phyloP scores from a whole-genome alignment of 805 yeast species.

The Candida loeiensis region DNA sequence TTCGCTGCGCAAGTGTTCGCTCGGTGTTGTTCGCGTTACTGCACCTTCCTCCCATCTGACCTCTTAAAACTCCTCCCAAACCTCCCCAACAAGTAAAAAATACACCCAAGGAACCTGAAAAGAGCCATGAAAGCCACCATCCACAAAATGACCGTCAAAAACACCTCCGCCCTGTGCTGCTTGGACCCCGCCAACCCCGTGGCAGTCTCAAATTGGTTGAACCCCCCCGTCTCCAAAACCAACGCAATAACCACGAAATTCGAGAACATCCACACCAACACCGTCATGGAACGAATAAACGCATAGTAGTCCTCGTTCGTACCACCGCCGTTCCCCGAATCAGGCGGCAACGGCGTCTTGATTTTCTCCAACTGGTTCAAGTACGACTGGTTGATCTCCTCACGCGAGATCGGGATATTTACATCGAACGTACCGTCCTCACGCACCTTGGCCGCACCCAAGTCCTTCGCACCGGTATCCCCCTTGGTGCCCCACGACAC shows the following conservation, averaged over 20 bases:
- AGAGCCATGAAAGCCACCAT: constrained; percentile 58
- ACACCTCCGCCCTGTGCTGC: constrained; percentile 37
- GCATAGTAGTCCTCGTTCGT: constrained; percentile 46
- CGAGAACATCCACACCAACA: constrained; percentile 44
- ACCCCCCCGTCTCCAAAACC: constrained; percentile 43
- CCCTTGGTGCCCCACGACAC: constrained; percentile 78
- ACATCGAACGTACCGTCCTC: constrained; percentile 57
- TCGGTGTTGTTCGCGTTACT: too few relatives aligned
- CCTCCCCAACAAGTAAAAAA: constrained; percentile 43
- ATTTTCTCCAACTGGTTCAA: constrained; percentile 52
- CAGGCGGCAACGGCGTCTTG: constrained; percentile 38
- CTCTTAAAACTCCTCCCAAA: constrained; percentile 25
- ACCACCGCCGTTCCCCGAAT: constrained; percentile 23
- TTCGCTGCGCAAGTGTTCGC: too few relatives aligned
- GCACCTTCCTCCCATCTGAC: constrained; percentile 7
- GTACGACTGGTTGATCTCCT: constrained; percentile 52
- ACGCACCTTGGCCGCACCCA: constrained; percentile 52
- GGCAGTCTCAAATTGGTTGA: constrained; percentile 31
- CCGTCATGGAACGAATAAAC: constrained; percentile 44
- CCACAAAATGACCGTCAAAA: constrained; percentile 56
- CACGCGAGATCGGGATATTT: constrained; percentile 46
- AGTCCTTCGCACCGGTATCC: constrained; percentile 52
- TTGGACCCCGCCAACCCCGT: constrained; percentile 27
- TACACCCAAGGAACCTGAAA: constrained; percentile 54
- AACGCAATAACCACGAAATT: constrained; percentile 40